Evolutionary conservation across 2,329 filamentous ascomycete genomes (phyloP).

Genomic region (Exserohilum turcica): DNA sequence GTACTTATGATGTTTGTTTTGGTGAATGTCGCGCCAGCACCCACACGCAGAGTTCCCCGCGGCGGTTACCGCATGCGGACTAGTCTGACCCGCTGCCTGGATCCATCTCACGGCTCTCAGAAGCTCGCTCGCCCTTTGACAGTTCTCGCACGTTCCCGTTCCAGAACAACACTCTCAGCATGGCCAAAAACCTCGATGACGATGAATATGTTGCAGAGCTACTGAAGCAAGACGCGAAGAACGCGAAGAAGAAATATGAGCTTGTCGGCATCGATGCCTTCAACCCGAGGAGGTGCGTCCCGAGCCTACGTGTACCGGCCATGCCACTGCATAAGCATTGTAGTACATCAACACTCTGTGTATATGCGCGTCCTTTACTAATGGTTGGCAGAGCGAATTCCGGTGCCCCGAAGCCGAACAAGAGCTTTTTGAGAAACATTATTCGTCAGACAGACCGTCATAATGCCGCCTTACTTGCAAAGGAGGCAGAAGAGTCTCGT

Average conservation of each 20-base stretch:
- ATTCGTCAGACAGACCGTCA: constrained; percentile 87
- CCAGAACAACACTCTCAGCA: constrained; percentile 11
- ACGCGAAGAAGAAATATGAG: constrained; percentile 74
- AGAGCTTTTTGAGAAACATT: constrained; percentile 83
- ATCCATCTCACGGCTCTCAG: constrained; percentile 9
- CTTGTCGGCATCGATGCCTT: constrained; percentile 74
- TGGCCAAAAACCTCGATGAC: constrained; percentile 49
- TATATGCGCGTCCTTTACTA: background rate
- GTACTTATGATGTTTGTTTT: constrained; percentile 38
- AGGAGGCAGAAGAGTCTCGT: constrained; percentile 78
- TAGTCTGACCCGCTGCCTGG: constrained; percentile 5
- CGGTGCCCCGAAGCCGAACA: constrained; percentile 84
- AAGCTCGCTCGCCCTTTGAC: background rate
- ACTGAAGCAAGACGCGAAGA: constrained; percentile 78
- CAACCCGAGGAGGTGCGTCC: constrained; percentile 57
- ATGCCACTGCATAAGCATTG: constrained; percentile 3
- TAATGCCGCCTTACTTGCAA: constrained; percentile 83
- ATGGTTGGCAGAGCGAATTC: constrained; percentile 59
- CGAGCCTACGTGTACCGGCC: constrained; percentile 9
- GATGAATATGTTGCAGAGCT: constrained; percentile 82
- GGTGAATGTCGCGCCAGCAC: constrained; percentile 17
- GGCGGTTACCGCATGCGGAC: constrained; percentile 22
- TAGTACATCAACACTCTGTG: constrained; percentile 10
- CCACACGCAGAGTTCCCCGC: constrained; percentile 27
- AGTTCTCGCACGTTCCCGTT: background rate